These are phyloP conservation scores for Blastobotrys capitulatus DNA, from an alignment of 1,139 yeast species.

Conservation along the genomic window DNA sequence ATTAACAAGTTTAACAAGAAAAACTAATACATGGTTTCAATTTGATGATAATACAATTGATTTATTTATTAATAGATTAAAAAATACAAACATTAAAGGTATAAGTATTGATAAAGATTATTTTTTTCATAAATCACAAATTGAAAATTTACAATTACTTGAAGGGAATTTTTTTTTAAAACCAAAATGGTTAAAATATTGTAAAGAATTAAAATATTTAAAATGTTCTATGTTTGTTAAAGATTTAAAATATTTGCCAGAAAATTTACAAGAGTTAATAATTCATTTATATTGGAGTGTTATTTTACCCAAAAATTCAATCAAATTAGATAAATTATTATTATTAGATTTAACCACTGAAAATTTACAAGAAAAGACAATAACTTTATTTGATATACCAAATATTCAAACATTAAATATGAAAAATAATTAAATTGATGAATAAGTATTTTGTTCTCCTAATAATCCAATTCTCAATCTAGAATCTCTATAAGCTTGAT, in stretches of 20 bases:
- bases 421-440: background rate
- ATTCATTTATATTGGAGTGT: background rate
- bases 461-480: background rate
- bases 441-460: background rate
- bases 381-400: background rate
- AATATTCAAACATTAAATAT: background rate
- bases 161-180: background rate
- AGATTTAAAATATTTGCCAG: background rate
- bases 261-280: background rate
- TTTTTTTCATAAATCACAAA: no score
- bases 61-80: background rate
- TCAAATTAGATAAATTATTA: background rate
- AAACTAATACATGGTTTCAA: background rate
- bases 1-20: background rate
- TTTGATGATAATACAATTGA: background rate
- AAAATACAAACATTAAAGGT: background rate
- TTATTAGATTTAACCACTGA: background rate
- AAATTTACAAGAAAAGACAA: background rate
- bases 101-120: background rate
- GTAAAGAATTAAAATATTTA: background rate
- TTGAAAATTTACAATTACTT: background rate
- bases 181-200: background rate
- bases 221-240: background rate
- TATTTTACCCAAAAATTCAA: background rate
- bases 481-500: background rate